A percentile compares a stretch with the other conserved stretches of the same genome.
These are phyloP conservation scores for Hansenula lynferdii DNA, from an alignment of 1,139 yeast genomes.

Conservation along the genomic window DNA sequence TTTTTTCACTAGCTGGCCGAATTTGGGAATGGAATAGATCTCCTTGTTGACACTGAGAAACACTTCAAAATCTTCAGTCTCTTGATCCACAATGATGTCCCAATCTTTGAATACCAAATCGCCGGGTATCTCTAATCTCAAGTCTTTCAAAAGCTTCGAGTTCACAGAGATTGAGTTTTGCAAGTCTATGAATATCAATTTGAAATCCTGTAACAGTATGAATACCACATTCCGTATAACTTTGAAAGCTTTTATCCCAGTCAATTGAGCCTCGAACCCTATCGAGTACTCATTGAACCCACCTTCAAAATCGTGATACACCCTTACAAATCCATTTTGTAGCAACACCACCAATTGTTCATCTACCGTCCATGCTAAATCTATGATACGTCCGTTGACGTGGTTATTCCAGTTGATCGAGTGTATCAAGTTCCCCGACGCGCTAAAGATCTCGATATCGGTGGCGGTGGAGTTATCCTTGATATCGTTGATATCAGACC, in stretches of 20 bases:
- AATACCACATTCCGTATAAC: slow-evolving; percentile 29
- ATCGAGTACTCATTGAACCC: slow-evolving; percentile 18
- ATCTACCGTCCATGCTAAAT: slow-evolving; percentile 47
- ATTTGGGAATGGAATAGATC: slow-evolving; percentile 10
- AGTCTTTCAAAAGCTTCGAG: slow-evolving; percentile 10
- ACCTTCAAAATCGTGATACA: slow-evolving; percentile 58
- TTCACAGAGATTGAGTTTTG: slow-evolving; percentile 6
- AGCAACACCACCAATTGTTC: slow-evolving; percentile 64
- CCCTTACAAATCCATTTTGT: slow-evolving; percentile 50
- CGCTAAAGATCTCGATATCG: slow-evolving; percentile 14
- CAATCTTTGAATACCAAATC: not conserved
- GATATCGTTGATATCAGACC: not conserved
- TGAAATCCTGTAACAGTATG: slow-evolving; percentile 18
- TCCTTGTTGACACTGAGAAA: slow-evolving; percentile 12
- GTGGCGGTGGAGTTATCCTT: not conserved
- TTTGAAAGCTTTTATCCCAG: slow-evolving; percentile 17
- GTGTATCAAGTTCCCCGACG: slow-evolving; percentile 16
- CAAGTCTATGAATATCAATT: slow-evolving; percentile 9
- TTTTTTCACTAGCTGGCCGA: slow-evolving; percentile 16
- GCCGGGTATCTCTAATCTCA: slow-evolving; percentile 4
- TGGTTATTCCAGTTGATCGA: slow-evolving; percentile 24
- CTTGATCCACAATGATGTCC: not conserved
- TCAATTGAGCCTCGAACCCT: slow-evolving; percentile 8
- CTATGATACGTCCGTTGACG: slow-evolving; percentile 51
- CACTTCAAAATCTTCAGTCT: not conserved